Evolutionary conservation across 2,329 filamentous ascomycete genomes (phyloP).

Genomic region (Chaetothyriales sp.): DNA sequence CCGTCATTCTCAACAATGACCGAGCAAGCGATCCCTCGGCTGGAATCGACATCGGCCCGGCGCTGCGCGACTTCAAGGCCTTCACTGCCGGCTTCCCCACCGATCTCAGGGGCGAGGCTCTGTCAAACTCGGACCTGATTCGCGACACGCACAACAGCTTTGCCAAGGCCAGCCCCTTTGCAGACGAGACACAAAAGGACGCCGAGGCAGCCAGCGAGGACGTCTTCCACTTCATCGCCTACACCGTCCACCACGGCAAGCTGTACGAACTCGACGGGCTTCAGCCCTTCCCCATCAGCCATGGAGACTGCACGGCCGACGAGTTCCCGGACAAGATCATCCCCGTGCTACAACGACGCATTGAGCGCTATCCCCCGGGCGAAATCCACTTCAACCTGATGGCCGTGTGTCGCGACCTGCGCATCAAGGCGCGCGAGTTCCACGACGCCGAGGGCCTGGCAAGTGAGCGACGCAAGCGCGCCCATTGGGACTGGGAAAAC

Average conservation of each 20-base stretch:
- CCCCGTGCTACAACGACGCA: slow-evolving; percentile 68
- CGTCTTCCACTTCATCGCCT: slow-evolving; percentile 95
- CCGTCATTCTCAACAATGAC: slow-evolving; percentile 75
- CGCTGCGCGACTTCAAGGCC: slow-evolving; percentile 65
- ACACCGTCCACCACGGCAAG: slow-evolving; percentile 61
- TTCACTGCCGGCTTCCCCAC: slow-evolving; percentile 74
- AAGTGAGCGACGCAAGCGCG: slow-evolving; percentile 67
- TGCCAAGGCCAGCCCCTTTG: slow-evolving; percentile 74
- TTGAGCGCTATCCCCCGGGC: slow-evolving; percentile 65
- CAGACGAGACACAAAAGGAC: slow-evolving; percentile 68
- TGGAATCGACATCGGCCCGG: slow-evolving; percentile 52
- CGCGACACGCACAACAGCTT: slow-evolving; percentile 80
- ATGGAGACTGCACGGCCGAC: slow-evolving; percentile 56
- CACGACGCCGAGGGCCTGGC: slow-evolving; percentile 67
- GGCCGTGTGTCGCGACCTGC: slow-evolving; percentile 74
- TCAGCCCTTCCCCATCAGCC: slow-evolving; percentile 79
- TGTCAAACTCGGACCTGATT: slow-evolving; percentile 57
- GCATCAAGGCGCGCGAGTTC: slow-evolving; percentile 60
- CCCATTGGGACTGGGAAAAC: slow-evolving; percentile 90
- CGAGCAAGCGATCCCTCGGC: slow-evolving; percentile 23
- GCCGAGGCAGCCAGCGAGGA: slow-evolving; percentile 64
- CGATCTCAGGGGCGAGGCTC: slow-evolving; percentile 55
- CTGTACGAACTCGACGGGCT: slow-evolving; percentile 93
- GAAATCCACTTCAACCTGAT: slow-evolving; percentile 96
- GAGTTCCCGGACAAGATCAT: slow-evolving; percentile 70